Evolutionary conservation across 352 stramenopile species (phyloP).

Genomic region (Phytophthora brassicae): DNA sequence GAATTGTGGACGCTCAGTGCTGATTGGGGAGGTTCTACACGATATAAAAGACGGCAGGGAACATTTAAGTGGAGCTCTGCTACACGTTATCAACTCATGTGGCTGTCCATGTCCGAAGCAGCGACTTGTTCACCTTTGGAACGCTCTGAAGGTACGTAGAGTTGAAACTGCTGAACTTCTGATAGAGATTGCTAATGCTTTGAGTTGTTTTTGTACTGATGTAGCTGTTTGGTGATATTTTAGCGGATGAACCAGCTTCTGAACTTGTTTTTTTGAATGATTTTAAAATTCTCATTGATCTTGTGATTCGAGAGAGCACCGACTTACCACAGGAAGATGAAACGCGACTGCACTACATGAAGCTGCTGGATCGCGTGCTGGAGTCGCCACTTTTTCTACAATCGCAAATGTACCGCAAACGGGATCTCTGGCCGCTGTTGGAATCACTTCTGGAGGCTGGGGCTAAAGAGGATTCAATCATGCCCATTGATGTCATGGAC

Average conservation of each 20-base stretch:
- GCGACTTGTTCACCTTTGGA: conserved; percentile 46
- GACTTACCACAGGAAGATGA: conserved; percentile 59
- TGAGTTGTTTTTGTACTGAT: conserved; percentile 5
- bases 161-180: background rate
- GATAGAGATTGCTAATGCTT: background rate
- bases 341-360: conserved; percentile 44
- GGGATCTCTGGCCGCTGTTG: conserved; percentile 49
- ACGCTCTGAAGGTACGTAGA: conserved; percentile 48
- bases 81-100: conserved; percentile 84
- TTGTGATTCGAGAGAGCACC: conserved; percentile 61
- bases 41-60: conserved; percentile 56
- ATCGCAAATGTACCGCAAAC: conserved; percentile 58
- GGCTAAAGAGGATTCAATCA: conserved; percentile 36
- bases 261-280: conserved; percentile 72
- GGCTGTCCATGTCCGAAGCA: conserved; percentile 57
- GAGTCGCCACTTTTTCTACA: conserved; percentile 49
- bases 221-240: conserved; percentile 62
- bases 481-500: conserved; percentile 37
- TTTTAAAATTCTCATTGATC: conserved; percentile 72
- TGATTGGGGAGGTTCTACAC: conserved; percentile 54
- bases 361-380: conserved; percentile 49
- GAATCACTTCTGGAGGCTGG: conserved; percentile 50
- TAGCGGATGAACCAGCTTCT: conserved; percentile 43
- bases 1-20: conserved; percentile 29
- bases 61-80: conserved; percentile 61